Evolutionary conservation across 2,329 filamentous ascomycete species (phyloP).

Genomic region (Phialophora chinensis): DNA sequence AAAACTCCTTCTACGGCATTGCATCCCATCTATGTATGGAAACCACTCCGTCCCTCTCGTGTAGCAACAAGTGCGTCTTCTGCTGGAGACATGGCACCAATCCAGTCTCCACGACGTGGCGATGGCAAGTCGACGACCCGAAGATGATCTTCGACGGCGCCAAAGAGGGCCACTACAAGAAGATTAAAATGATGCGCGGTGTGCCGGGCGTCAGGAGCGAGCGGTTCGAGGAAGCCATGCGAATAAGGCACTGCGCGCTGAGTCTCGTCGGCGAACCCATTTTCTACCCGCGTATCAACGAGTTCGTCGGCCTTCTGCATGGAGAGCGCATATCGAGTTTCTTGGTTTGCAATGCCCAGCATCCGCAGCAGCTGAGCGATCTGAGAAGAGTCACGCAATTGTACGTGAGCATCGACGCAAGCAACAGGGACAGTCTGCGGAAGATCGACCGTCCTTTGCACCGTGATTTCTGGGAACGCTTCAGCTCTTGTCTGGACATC

Average conservation of each 20-base stretch:
- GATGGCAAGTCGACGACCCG: slow-evolving; percentile 91
- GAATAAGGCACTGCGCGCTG: slow-evolving; percentile 89
- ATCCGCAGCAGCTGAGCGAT: slow-evolving; percentile 84
- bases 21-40: slow-evolving; percentile 98
- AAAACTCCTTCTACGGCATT: slow-evolving; percentile 97
- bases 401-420: slow-evolving; percentile 95
- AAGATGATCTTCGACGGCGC: slow-evolving; percentile 89
- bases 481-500: slow-evolving; percentile 88
- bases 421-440: slow-evolving; percentile 83
- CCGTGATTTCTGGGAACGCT: slow-evolving; percentile 96
- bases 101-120: slow-evolving; percentile 94
- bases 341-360: slow-evolving; percentile 95
- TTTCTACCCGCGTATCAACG: slow-evolving; percentile 97
- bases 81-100: slow-evolving; percentile 99
- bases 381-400: slow-evolving; percentile 89
- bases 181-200: slow-evolving; percentile 96
- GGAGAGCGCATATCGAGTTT: slow-evolving; percentile 87
- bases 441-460: slow-evolving; percentile 91
- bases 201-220: slow-evolving; percentile 92
- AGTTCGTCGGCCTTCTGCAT: slow-evolving; percentile 84
- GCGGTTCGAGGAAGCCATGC: slow-evolving; percentile 89
- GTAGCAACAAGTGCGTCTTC: slow-evolving; percentile 98
- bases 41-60: slow-evolving; percentile 91
- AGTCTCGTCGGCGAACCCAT: slow-evolving; percentile 96
- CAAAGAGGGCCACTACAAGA: slow-evolving; percentile 90